Conservation (phyloP, 345 rosid genomes). For the Aquilaria yunnanensis region DNA sequence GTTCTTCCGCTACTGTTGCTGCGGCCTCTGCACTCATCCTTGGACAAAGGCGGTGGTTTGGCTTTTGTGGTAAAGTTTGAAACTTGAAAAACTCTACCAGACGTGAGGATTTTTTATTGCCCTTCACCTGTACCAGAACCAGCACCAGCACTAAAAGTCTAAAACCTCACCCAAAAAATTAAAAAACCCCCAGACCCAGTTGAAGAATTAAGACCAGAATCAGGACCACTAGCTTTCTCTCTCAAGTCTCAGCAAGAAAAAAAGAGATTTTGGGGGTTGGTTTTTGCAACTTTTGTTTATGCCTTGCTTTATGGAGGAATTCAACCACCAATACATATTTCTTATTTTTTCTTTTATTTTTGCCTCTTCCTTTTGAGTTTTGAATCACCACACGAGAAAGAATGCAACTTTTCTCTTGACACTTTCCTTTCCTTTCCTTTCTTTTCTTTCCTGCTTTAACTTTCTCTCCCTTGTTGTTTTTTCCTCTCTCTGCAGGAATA, state of each 20-base stretch:
- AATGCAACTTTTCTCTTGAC: conserved; percentile 15
- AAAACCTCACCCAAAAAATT: not conserved
- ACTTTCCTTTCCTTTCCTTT: conserved; percentile 13
- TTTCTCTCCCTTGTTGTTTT: conserved; percentile 11
- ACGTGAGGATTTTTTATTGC: no score
- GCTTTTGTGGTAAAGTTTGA: conserved; percentile 14
- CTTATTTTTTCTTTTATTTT: conserved; percentile 12
- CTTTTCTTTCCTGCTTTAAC: conserved; percentile 9
- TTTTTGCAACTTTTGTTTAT: conserved; percentile 12
- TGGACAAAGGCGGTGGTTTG: conserved; percentile 26
- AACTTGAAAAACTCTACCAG: not conserved
- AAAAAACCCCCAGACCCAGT: not conserved
- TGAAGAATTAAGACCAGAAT: not conserved
- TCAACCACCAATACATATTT: conserved; percentile 30
- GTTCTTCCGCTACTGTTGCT: conserved; percentile 11
- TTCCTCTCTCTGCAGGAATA: conserved; percentile 43
- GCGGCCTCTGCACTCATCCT: conserved; percentile 9
- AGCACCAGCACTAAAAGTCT: no score
- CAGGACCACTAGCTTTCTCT: not conserved
- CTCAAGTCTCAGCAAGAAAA: not conserved
- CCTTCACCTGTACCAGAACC: no score
- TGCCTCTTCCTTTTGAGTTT: conserved; percentile 29
- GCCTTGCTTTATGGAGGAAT: conserved; percentile 29
- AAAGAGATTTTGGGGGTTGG: not conserved
- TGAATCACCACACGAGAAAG: conserved; percentile 40